Percentiles rank a stretch among this genome's conserved stretches.
Evolutionary conservation across 768 basidiomycete species (phyloP).

Genomic region (Russula lepida): DNA sequence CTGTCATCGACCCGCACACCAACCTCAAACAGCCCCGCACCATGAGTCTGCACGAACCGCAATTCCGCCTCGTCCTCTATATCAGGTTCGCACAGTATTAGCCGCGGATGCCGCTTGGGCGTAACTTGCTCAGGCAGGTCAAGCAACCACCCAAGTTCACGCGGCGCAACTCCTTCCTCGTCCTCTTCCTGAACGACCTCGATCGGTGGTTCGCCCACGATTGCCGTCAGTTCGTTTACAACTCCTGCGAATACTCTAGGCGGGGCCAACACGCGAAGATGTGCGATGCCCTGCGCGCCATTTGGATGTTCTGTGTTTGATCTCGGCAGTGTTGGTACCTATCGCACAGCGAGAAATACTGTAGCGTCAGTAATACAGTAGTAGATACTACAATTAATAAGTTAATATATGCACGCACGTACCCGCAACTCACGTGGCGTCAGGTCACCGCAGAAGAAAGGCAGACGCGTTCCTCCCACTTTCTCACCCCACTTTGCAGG

Average conservation of each 20-base stretch:
- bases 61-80: conserved; percentile 29
- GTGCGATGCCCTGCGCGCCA: conserved; percentile 40
- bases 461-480: conserved; percentile 28
- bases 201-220: conserved; percentile 38
- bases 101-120: conserved; percentile 19
- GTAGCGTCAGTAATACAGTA: neutral
- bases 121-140: conserved; percentile 1
- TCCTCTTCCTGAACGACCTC: neutral
- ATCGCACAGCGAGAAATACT: neutral
- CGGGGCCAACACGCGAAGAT: conserved; percentile 39
- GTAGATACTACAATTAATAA: neutral
- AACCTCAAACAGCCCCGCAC: conserved; percentile 44
- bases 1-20: conserved; percentile 35
- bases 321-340: neutral
- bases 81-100: conserved; percentile 33
- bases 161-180: neutral
- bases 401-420: neutral
- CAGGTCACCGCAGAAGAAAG: conserved; percentile 71
- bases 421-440: conserved; percentile 55
- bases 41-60: conserved; percentile 25
- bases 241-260: conserved; percentile 26
- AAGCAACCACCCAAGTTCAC: conserved; percentile 15
- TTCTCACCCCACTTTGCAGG: conserved; percentile 27
- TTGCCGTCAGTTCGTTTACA: conserved; percentile 37
- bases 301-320: conserved; percentile 23